Base-by-base conservation (phyloP, 306 rosid genomes). In the Cercis canadensis region DNA sequence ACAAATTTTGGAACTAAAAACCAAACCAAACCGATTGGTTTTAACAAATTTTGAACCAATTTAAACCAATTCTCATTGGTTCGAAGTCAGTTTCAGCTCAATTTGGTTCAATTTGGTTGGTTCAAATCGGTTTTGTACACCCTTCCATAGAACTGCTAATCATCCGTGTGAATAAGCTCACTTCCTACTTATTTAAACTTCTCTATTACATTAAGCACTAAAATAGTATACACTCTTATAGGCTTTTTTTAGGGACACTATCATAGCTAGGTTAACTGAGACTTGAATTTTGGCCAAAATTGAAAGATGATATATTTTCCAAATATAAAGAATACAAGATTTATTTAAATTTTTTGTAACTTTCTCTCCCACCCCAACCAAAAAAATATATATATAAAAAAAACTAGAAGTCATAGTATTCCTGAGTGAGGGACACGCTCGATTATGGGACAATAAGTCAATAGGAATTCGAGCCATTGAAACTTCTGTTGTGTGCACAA, bases 401-500 rank as follows among this genome's bases (percentile, higher is more conserved):
- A 32, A 16, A 34, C 16, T 40, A 62, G 24, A 57, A 29, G 34
- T 16, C 51, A 61, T 62, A 32, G 58, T 34, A 10, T n/a, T 14
- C 36, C 15, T 54, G 49, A 55, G 46, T 24, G 46, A 55, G 43
- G 14, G 29, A 13, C 46, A 9, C 15, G 33, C 15, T 54, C 8
- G 29, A 15, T 6, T 37, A 24, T 41, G 37, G 11, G n/a, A 24
- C 7, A 43, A 13, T 17, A 59, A 34, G 8, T 17, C 29, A 24
- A 24, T 24, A 24, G 29, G 3, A 24, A 24, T 24, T 24, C 3
- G 67, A 40, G 21, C 41, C 29, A 61, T 47, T 62, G 19, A 62
- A 29, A 65, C 76, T 40, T 68, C 58, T 17, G 9, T 8, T 17
- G 9, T 8, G 40, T 43, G 60, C 57, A 69, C 76, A 39, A 11